Conservation (phyloP, 2,329 filamentous ascomycete genomes). For the Phialophora macrospora region DNA sequence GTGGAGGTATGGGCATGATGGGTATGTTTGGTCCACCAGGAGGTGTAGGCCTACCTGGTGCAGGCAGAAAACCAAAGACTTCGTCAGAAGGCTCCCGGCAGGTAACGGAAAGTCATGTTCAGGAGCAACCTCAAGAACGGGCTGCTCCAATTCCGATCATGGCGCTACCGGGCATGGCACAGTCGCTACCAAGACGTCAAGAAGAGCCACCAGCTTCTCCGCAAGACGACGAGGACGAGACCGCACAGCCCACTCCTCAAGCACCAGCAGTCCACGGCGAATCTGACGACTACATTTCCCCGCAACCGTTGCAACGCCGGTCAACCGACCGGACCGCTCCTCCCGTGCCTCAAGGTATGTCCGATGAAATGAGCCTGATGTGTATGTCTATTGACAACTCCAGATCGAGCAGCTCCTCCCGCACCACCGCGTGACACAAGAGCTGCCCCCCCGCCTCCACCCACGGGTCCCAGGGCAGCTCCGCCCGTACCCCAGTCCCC, state of each 20-base stretch:
- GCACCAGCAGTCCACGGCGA: conserved; percentile 30
- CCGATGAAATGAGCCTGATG: background rate
- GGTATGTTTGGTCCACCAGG: conserved; percentile 83
- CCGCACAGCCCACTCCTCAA: conserved; percentile 35
- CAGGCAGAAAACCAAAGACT: conserved; percentile 57
- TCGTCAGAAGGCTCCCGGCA: conserved; percentile 45
- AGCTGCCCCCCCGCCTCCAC: conserved; percentile 48
- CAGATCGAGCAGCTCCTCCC: conserved; percentile 53
- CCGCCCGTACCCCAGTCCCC: conserved; percentile 32
- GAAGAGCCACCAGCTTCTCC: conserved; percentile 51
- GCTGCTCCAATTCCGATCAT: conserved; percentile 60
- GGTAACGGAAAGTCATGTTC: conserved; percentile 42
- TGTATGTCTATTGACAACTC: conserved; percentile 13
- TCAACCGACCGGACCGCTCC: conserved; percentile 52
- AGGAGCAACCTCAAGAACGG: conserved; percentile 42
- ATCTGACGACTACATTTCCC: conserved; percentile 35
- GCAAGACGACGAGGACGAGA: conserved; percentile 42
- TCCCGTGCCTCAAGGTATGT: conserved; percentile 59
- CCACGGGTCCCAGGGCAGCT: conserved; percentile 13
- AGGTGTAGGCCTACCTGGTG: conserved; percentile 62
- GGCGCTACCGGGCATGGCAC: conserved; percentile 73
- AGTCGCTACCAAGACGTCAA: conserved; percentile 56
- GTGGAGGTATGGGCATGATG: conserved; percentile 94
- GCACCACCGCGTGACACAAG: conserved; percentile 50
- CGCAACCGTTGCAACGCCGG: conserved; percentile 30